Percentiles rank a stretch among this genome's conserved stretches.
These are phyloP conservation scores for Saccharomyces hybrid DNA, from an alignment of 1,139 yeast species.

Conservation along the genomic window DNA sequence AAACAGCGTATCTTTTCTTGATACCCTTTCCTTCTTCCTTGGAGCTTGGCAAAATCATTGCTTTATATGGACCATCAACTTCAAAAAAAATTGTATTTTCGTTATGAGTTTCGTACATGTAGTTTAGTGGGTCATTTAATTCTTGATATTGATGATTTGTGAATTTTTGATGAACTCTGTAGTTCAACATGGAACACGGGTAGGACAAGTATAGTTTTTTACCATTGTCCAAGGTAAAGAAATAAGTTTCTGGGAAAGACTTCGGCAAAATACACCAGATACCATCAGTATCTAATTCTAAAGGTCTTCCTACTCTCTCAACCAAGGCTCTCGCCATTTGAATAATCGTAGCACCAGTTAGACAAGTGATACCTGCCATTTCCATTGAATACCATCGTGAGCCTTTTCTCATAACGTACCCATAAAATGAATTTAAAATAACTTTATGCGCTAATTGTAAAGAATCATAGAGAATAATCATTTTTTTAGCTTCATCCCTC, in stretches of 20 bases:
- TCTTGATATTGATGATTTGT: conserved; percentile 95
- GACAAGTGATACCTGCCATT: conserved; percentile 98
- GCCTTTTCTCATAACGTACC: conserved; percentile 98
- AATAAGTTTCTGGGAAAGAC: conserved; percentile 85
- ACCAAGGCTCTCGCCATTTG: conserved; percentile 92
- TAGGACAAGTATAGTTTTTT: conserved; percentile 72
- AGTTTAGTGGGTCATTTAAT: conserved; percentile 57
- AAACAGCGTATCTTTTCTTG: conserved; percentile 94
- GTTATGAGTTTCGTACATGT: conserved; percentile 66
- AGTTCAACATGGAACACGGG: conserved; percentile 95
- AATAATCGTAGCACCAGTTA: conserved; percentile 95
- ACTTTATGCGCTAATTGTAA: conserved; percentile 95
- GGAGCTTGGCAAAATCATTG: conserved; percentile 95
- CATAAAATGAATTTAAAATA: conserved; percentile 91
- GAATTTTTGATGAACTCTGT: conserved; percentile 80
- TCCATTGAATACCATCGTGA: conserved; percentile 99
- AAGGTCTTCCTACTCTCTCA: conserved; percentile 91
- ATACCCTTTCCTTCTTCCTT: conserved; percentile 96
- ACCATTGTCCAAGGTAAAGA: conserved; percentile 66
- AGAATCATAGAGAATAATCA: conserved; percentile 91
- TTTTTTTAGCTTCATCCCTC: conserved; percentile 78
- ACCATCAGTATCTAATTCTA: conserved; percentile 97
- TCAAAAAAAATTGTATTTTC: conserved; percentile 96
- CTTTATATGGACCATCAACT: conserved; percentile 97
- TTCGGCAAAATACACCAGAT: conserved; percentile 97